Evolutionary conservation across 2,329 filamentous ascomycete genomes (phyloP).

Genomic region (Diaporthe vaccinii): DNA sequence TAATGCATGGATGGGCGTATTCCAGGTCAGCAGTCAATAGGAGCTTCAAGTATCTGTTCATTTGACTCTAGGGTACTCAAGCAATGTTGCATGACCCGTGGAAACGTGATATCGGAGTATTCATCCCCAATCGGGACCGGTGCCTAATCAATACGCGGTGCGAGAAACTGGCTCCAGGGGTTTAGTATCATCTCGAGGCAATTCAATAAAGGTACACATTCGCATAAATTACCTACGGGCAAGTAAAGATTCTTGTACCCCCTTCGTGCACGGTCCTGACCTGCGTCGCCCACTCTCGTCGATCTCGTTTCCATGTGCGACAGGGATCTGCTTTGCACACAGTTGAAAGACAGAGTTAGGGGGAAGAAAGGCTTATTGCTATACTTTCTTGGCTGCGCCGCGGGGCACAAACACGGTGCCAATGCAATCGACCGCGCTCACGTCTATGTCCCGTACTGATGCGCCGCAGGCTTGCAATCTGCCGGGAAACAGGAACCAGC

Average conservation of each 20-base stretch:
- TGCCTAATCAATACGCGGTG: background rate
- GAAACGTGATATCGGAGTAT: background rate
- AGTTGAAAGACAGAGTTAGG: background rate
- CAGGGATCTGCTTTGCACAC: background rate
- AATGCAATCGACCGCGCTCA: background rate
- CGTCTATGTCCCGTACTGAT: background rate
- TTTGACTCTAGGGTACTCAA: background rate
- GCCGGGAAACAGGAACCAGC: conserved; percentile 2
- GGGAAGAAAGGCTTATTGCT: background rate
- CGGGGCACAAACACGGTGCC: conserved; percentile 10
- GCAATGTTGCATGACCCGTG: background rate
- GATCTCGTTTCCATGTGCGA: background rate
- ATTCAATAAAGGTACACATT: too few species aligned
- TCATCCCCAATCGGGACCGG: background rate
- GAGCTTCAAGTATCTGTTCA: background rate
- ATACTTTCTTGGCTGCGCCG: conserved; percentile 1
- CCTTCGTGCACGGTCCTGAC: too few species aligned
- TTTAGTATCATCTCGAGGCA: too few species aligned
- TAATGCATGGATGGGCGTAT: background rate
- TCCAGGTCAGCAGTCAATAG: background rate
- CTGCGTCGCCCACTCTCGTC: background rate
- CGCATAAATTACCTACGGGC: too few species aligned
- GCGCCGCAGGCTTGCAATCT: background rate
- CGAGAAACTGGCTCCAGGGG: too few species aligned
- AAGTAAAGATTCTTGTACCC: too few species aligned